Evolutionary conservation across 805 yeast genomes (phyloP), one percentile per base, ranked within the genome.

Genomic region (Lachancea sp.): DNA sequence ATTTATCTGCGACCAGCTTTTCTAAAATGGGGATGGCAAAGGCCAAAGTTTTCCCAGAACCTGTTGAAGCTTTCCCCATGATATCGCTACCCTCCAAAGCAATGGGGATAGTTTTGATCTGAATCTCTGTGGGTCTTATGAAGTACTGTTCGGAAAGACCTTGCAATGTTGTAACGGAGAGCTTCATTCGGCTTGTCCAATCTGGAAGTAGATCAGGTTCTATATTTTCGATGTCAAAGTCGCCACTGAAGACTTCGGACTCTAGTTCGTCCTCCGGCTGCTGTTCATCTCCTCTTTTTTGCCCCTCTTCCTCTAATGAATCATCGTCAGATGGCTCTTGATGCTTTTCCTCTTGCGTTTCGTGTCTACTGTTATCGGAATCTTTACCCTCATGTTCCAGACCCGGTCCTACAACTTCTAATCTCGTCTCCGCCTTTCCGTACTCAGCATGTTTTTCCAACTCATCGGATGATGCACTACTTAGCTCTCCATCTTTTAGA

Each of bases 11-110:
- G 8, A 56, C 43, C 43, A 75, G 73, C 44, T 71, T 75, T 55
- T 90, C 96, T 45, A 92, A 61, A 21, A 94, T 80, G 8, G 98
- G 97, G 20, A 92, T 76, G 34, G 96, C 96, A 60, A 86, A 92
- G 0, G 98, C 99, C 43, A 89, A 68, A 0, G 98, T 92, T 59
- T 92, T 92, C 71, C 98, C 98, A 1, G 96, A 85, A 60, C 98
- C 98, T 1, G 98, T 92, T 8, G 92, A 82, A 12, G 98, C 98
- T 57, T 90, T 92, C 41, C 98, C 98, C 49, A 92, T 79, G 3
- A 92, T 75, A 63, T 92, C 97, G 25, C 70, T 71, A 5, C 89
- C 94, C 21, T 70, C 68, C 11, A 86, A 43, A 2, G 90, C 86
- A 20, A 70, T 53, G 2, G 97, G 96, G 40, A 92, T 80, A 8